Percentiles rank a stretch among this genome's conserved stretches.
Evolutionary conservation across 129 eudicot genomes (phyloP).

Genomic region (Centaurea solstitialis): DNA sequence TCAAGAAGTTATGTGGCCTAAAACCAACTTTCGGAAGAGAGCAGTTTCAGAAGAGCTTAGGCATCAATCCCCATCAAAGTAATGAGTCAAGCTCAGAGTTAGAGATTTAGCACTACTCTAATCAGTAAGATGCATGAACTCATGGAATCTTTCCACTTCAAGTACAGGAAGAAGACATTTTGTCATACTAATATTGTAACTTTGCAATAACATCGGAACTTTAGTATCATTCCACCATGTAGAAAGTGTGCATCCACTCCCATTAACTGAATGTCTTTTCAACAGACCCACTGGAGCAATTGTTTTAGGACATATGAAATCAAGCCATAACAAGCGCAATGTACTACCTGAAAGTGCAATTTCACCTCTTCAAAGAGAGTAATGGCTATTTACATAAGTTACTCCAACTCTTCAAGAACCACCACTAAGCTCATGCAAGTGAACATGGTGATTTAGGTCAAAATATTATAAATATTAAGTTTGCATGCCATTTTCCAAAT

Average conservation of each 20-base stretch:
- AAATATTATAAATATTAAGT: not conserved
- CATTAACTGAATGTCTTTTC: not conserved
- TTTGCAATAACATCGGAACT: not conserved
- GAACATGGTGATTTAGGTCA: not conserved
- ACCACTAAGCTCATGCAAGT: slow-evolving; percentile 8
- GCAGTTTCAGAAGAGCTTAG: not conserved
- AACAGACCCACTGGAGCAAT: not conserved
- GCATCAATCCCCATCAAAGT: not conserved
- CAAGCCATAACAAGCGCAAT: not conserved
- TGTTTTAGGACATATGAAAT: not conserved
- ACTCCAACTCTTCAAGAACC: not conserved
- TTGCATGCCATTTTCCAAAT: not conserved
- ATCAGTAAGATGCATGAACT: not conserved
- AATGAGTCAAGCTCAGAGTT: not conserved
- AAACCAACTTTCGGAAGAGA: not conserved
- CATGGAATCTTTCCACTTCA: not conserved
- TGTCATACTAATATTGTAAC: not conserved
- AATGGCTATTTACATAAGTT: not conserved
- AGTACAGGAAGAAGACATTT: not conserved
- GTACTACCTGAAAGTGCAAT: slow-evolving; percentile 9
- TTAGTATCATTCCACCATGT: not conserved
- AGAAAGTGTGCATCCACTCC: not conserved
- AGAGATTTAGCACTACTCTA: not conserved
- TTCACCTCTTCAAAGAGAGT: slow-evolving; percentile 1
- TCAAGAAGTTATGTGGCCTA: not conserved